Evolutionary conservation across 495 filamentous ascomycete species (phyloP), one percentile per base, ranked within the genome.

Genomic region (Daldinia bambusicola): DNA sequence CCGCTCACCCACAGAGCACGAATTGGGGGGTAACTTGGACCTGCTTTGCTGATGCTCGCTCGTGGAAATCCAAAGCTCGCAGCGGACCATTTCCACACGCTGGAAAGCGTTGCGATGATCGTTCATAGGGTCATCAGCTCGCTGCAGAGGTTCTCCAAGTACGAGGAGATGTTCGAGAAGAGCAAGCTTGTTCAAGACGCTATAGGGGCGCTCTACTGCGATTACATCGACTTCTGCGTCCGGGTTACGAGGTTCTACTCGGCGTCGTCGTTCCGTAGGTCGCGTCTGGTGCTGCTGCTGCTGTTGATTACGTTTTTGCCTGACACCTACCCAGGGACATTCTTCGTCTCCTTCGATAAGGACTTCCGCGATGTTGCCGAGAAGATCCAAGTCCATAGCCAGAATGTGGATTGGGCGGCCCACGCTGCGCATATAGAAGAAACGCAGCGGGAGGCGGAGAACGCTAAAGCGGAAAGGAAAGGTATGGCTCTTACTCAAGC

Each of bases 221-320:
- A 77, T 53, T 61, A 75, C 45, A 53, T 77, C 20, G 75, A 77
- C 41, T 76, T 76, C 38, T 76, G 72, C 34, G 69, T 74, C 9
- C 57, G 70, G 4, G 63, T 77, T 40, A 67, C 71, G n/a, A 64
- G 37, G 45, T 76, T 70, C 37, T 67, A 75, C 37, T 75, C 75
- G 31, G 18, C 41, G 5, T 74, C 75, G 14, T 71, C 72, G 1
- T 50, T 77, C 18, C 60, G 63, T 71, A 67, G 38, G 69, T 32
- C 10, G 0, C 20, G 13, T n/a, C 9, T 0, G 5, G n/a, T n/a
- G n/a, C 6, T 16, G 20, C 22, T 13, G 2, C 36, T 34, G 7
- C 22, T 13, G 2, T 52, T 34, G 7, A 34, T 61, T 16, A 30
- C 1, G 12, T n/a, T 14, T 14, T 16, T 7, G 12, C 37, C 63